Base-by-base conservation (phyloP, 371 early-diverging fungal genomes). In the Lichtheimia ornata region DNA sequence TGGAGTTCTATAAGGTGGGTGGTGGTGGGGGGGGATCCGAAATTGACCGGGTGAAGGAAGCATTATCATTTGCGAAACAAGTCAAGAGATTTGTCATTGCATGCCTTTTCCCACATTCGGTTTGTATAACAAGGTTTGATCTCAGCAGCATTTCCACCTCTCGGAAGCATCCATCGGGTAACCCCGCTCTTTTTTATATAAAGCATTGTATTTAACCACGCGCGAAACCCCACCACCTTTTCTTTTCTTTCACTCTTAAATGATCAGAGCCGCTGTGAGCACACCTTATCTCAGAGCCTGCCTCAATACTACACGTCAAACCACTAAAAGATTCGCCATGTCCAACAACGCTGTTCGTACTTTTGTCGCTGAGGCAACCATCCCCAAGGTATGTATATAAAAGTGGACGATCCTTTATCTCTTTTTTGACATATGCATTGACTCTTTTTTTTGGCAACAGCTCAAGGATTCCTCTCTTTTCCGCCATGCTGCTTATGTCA, bases 401-500 rank as follows among this genome's bases (percentile, higher is more conserved):
- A 53, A 18, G 42, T n/a, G n/a, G 14, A 40, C 11, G 9, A 11
- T 4, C 15, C 54, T 20, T 22, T 45, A 9, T 15, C 27, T 15
- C 27, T 20, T 49, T 15, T 9, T 13, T 40, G 15, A 40, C 15
- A 41, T 22, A 41, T 22, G 13, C 24, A 50, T 50, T 49, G 7
- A 14, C 9, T 54, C 17, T 54, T n/a, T 42, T n/a, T 42, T 13
- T 14, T 57, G 30, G 5, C 3, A 58, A 51, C 52, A 88, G 85
- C 70, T 87, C 50, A 77, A 75, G 20, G 85, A 88, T 65, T 65
- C 70, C 28, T 61, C 69, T 2, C 71, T 88, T 45, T 70, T 88
- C 57, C 75, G 83, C 28, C 56, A 74, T 27, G 53, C 67, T 51
- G 86, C 83, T 6, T 85, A 78, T 55, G 71, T 88, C 50, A 77